Evolutionary conservation across 202 grass and related monocot species (phyloP), one percentile per base, ranked within the genome.

Genomic region (Schoenoplectus triqueter): DNA sequence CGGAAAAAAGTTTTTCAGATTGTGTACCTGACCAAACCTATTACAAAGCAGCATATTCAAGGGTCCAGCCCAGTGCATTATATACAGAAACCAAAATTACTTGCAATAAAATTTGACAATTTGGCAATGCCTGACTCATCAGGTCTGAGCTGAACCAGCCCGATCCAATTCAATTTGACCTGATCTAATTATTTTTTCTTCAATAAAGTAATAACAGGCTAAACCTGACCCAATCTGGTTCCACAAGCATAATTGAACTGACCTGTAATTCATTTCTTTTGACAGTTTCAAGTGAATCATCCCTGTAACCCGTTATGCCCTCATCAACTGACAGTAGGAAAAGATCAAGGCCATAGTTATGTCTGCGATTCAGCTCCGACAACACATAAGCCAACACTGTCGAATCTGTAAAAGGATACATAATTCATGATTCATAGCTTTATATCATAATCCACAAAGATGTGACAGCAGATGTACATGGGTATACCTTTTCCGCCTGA

Each of bases 241-340:
- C 66, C 41, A 15, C 3, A 51, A 86, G 72, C n/a, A 84, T 6
- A 89, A 75, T 5, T 52, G 4, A 68, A 73, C 6, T 22, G 57
- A 99, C 96, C 93, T 96, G 93, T 77, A 99, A 80, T 92, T 99
- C 96, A 82, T 99, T 99, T 86, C 96, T 93, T 92, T 94, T 96
- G 66, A 99, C 91, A 90, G 96, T 99, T 95, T 99, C 91, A 60
- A 96, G 88, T 2, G 96, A 99, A 71, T 99, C 96, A 1, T 99
- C 96, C 85, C 96, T 92, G 75, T 96, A 99, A 85, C 96, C 96
- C 8, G 91, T 99, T 74, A 99, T 96, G 74, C 96, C 96, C 89
- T 99, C 93, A 70, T 99, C 93, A 48, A 99, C 86, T n/a, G 96
- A 99, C 84, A 95, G 78, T 82, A 98, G 96, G 84, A 99, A 95